Conservation (phyloP, 2,329 filamentous ascomycete species). For the Penicillium sp. region DNA sequence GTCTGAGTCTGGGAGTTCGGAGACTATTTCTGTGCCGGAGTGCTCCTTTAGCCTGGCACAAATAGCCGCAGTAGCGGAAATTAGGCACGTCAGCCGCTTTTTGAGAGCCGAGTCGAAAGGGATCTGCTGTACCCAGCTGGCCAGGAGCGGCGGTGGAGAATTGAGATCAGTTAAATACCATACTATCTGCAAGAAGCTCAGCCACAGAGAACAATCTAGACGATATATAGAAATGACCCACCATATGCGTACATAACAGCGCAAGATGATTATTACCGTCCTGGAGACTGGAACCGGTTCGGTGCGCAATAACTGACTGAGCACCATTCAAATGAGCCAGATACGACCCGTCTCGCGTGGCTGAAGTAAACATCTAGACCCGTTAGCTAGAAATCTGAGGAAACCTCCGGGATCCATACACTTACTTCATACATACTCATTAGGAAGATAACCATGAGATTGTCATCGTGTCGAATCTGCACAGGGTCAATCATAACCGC, state of each 20-base stretch:
- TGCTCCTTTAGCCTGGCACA: neutral
- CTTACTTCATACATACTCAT: constrained; percentile 16
- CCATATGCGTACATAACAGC: constrained; percentile 10
- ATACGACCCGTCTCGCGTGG: constrained; percentile 11
- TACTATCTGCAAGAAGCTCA: constrained; percentile 1
- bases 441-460: constrained; percentile 11
- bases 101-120: constrained; percentile 4
- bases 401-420: neutral
- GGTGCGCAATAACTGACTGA: constrained; percentile 10
- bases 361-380: constrained; percentile 11
- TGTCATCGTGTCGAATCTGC: constrained; percentile 7
- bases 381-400: neutral
- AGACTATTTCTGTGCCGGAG: neutral
- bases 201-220: no score
- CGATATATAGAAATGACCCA: neutral
- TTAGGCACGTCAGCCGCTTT: neutral
- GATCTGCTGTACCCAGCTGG: constrained; percentile 8
- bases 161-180: constrained; percentile 6
- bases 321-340: constrained; percentile 14
- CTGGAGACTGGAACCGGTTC: neutral
- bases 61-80: neutral
- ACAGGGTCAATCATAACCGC: constrained; percentile 2
- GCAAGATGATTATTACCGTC: constrained; percentile 8
- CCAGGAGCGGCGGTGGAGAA: constrained; percentile 1
- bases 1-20: neutral